Percentiles rank a stretch among this genome's conserved stretches.
phyloP scores from a whole-genome alignment of 2,329 filamentous ascomycete species.

The Bipolaris bicolor region DNA sequence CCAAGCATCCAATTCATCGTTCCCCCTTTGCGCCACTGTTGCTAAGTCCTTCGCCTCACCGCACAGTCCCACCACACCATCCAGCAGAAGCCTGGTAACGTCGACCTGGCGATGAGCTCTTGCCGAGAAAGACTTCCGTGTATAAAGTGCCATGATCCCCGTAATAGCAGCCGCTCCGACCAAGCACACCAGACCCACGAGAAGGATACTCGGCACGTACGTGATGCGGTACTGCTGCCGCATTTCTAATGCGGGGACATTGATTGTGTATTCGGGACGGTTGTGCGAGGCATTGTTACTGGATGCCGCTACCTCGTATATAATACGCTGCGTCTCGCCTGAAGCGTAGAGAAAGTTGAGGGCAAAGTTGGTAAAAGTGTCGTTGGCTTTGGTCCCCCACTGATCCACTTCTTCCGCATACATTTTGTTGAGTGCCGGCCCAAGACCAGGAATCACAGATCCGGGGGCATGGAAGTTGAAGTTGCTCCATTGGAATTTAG shows the following conservation, averaged over 20 bases:
- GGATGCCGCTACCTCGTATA: conserved; percentile 21
- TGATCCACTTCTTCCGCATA: background rate
- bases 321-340: conserved; percentile 19
- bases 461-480: conserved; percentile 10
- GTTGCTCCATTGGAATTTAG: conserved; percentile 4
- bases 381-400: background rate
- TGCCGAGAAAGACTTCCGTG: background rate
- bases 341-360: conserved; percentile 21
- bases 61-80: background rate
- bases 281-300: background rate
- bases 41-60: background rate
- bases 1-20: background rate
- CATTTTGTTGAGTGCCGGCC: conserved; percentile 1
- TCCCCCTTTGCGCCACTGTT: background rate
- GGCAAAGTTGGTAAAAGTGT: conserved; percentile 8
- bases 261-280: conserved; percentile 5
- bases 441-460: conserved; percentile 1
- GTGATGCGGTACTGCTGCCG: conserved; percentile 21
- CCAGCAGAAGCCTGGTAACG: conserved; percentile 2
- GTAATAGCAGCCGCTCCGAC: background rate
- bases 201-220: conserved; percentile 20
- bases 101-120: background rate
- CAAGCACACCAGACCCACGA: conserved; percentile 7
- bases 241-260: conserved; percentile 3
- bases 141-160: background rate